Evolutionary conservation across 2,329 filamentous ascomycete species (phyloP).

Genomic region (Alternaria infectoria): DNA sequence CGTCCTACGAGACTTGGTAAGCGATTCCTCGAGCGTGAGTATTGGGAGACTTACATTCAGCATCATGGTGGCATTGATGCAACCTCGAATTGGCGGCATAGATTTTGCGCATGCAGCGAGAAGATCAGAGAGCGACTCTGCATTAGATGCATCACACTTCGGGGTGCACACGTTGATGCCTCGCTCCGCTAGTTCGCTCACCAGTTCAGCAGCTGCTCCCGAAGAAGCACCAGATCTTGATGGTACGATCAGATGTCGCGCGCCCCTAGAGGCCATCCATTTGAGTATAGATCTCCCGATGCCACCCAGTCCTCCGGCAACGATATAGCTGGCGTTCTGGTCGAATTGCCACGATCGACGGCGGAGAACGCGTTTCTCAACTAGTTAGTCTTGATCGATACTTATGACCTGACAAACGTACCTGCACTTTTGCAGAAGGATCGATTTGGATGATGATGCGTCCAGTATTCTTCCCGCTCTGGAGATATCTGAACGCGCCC

Average conservation of each 20-base stretch:
- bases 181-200: not conserved
- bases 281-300: not conserved
- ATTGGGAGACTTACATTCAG: not conserved
- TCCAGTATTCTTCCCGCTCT: not conserved
- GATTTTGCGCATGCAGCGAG: not conserved
- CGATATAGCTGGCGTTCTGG: not conserved
- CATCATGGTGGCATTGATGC: not conserved
- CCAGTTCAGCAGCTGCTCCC: not conserved
- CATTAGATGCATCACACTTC: not conserved
- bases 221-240: not conserved
- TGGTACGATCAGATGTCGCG: not conserved
- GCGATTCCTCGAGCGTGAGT: not conserved
- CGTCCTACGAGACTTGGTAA: not conserved
- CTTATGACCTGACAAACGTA: not conserved
- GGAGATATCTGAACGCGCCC: not conserved
- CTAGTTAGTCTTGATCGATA: not conserved
- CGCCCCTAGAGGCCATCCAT: not conserved
- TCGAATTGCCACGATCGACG: not conserved
- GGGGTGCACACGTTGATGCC: not conserved
- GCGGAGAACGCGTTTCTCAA: not conserved
- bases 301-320: not conserved
- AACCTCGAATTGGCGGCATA: not conserved
- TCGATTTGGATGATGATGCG: not conserved
- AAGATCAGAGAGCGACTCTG: not conserved
- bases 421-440: not conserved